A percentile compares a stretch with the other conserved stretches of the same genome.
Evolutionary conservation across 2,329 filamentous ascomycete species (phyloP).

Genomic region (Emergomyces africanus): DNA sequence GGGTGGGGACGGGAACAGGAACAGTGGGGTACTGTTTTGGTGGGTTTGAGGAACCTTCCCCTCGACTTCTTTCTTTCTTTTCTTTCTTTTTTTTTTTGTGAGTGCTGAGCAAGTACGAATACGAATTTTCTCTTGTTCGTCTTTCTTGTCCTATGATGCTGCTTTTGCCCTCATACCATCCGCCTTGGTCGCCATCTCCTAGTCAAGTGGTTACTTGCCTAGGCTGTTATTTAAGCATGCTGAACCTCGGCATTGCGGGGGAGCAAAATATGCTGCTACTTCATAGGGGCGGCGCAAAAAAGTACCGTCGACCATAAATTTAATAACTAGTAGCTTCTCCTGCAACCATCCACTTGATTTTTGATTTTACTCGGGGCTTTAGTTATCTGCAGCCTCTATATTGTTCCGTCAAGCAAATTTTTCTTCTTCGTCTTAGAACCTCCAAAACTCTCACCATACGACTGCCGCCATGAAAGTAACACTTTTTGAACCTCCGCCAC

Average conservation of each 20-base stretch:
- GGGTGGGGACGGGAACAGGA: too few species aligned
- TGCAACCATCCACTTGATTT: not conserved
- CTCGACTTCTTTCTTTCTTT: too few species aligned
- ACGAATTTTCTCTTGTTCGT: too few species aligned
- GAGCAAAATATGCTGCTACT: not conserved
- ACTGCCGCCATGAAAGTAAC: slow-evolving; percentile 32
- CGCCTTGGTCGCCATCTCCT: not conserved
- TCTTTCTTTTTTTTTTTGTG: too few species aligned
- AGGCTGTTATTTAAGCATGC: not conserved
- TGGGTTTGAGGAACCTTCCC: too few species aligned
- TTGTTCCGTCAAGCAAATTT: not conserved
- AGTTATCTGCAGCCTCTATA: not conserved
- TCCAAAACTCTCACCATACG: not conserved
- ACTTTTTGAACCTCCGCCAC: slow-evolving; percentile 61
- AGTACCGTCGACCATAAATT: not conserved
- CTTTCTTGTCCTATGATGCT: too few species aligned
- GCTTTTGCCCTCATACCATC: too few species aligned
- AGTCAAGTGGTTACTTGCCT: too few species aligned
- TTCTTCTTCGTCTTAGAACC: not conserved
- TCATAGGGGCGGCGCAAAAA: not conserved
- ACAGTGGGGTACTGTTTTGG: too few species aligned
- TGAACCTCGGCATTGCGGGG: not conserved
- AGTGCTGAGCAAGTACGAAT: too few species aligned
- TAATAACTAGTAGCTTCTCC: not conserved
- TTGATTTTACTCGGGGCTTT: not conserved